Evolutionary conservation across 768 basidiomycete genomes (phyloP).

Genomic region (Agrocybe praecox): DNA sequence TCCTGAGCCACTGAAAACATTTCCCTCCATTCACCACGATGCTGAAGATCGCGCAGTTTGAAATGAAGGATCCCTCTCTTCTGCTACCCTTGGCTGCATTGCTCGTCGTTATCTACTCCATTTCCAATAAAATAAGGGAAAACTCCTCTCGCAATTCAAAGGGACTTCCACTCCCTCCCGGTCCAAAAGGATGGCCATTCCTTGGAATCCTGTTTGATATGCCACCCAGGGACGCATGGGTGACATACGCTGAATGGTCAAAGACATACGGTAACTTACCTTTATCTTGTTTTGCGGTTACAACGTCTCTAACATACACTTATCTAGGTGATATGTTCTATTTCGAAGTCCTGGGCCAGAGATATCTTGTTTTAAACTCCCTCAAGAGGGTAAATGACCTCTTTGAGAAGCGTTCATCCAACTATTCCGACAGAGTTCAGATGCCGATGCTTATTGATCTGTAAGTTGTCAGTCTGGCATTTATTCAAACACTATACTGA

Average conservation of each 20-base stretch:
- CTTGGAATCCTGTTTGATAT: slow-evolving; percentile 1
- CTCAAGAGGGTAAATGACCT: neutral
- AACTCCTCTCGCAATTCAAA: neutral
- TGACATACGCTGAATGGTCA: neutral
- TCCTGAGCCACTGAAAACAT: too few relatives aligned
- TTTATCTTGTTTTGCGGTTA: neutral
- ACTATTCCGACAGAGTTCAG: slow-evolving; percentile 16
- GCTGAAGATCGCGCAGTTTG: too few relatives aligned
- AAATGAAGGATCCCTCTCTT: too few relatives aligned
- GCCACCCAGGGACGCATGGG: neutral
- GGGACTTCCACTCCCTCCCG: neutral
- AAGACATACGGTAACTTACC: neutral
- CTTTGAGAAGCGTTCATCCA: neutral
- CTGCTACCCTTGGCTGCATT: neutral
- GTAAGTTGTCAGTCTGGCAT: slow-evolving; percentile 25
- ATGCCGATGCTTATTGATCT: slow-evolving; percentile 53
- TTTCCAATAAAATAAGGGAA: neutral
- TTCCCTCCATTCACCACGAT: too few relatives aligned
- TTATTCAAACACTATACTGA: too few relatives aligned
- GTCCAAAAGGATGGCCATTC: slow-evolving; percentile 1
- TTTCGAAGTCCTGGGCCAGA: neutral
- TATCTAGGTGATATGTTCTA: neutral
- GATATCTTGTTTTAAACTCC: neutral
- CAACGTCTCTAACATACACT: neutral
- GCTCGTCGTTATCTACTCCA: neutral